Base-by-base conservation (phyloP, 208 protist species). In the Hexamita inflata region DNA sequence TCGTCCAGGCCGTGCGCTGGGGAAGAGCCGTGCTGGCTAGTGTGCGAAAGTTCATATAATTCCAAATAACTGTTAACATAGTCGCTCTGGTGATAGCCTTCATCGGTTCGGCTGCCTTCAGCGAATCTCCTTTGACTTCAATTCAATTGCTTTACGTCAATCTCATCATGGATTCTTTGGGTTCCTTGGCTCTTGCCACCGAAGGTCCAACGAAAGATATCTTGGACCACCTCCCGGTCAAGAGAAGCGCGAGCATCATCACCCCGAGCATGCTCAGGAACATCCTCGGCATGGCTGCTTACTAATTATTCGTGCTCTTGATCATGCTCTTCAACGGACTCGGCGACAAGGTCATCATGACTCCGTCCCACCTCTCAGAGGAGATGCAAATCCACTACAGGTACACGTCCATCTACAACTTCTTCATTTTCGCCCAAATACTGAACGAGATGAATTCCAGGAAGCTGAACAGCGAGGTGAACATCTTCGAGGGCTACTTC, bases 101-200 rank as follows among this genome's bases (percentile, higher is more conserved):
- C 81, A 83, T 96, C 58, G 92, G 91, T 1, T 66, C 79, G 26
- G 11, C 41, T 38, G 28, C 57, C 39, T 9, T 13, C 29, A 35
- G 64, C 13, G 64, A 70, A 35, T 53, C 35, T n/a, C 79, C 79
- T 29, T 41, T 84, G 24, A 80, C 53, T 15, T 66, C 81, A 32
- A 34, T 84, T 58, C 82, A 84, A 87, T 86, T 98, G 38, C 85
- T 98, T 73, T 98, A 94, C 94, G 90, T 97, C 59, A 98, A 98
- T 77, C 81, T 98, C 45, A 97, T 98, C 86, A 97, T 97, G 93
- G 94, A 98, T 82, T 94, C 93, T 24, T 80, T 98, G 24, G 94
- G 92, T 30, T 92, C 93, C 0, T 86, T 98, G 0, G 92, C 94
- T 35, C 84, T 98, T 1, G 92, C 89, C 38, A 96, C 93, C 29